A percentile compares a stretch with the other conserved stretches of the same genome.
Evolutionary conservation across 2,329 filamentous ascomycete genomes (phyloP).

Genomic region (Elsinoe arachidis): DNA sequence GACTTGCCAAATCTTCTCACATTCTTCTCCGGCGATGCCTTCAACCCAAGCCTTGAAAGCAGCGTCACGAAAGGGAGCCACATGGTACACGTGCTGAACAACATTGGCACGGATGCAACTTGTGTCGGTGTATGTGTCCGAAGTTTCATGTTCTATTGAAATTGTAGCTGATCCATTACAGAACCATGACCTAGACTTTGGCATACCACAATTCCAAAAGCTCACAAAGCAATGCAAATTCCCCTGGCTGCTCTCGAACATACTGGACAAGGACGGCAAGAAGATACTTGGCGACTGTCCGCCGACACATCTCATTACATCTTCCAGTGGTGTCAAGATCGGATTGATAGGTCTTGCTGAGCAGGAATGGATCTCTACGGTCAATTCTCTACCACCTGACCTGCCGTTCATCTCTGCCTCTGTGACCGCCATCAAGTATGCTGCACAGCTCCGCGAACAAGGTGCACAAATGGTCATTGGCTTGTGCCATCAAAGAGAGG

Average conservation of each 20-base stretch:
- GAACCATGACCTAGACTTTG: slow-evolving; percentile 93
- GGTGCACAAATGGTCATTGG: slow-evolving; percentile 78
- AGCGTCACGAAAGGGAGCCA: slow-evolving; percentile 79
- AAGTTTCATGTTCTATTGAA: not conserved
- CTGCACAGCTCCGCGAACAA: slow-evolving; percentile 61
- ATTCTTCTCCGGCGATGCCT: slow-evolving; percentile 85
- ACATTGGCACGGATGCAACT: slow-evolving; percentile 67
- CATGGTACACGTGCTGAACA: slow-evolving; percentile 80
- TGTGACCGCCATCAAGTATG: slow-evolving; percentile 64
- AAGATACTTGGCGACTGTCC: slow-evolving; percentile 68
- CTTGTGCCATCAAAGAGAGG: slow-evolving; percentile 77
- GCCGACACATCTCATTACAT: slow-evolving; percentile 66
- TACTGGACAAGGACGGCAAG: slow-evolving; percentile 69
- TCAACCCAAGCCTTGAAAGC: slow-evolving; percentile 83
- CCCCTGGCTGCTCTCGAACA: slow-evolving; percentile 84
- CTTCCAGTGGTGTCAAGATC: slow-evolving; percentile 76
- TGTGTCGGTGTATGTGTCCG: slow-evolving; percentile 61
- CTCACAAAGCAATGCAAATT: slow-evolving; percentile 68
- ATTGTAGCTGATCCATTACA: slow-evolving; percentile 27
- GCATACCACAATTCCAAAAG: slow-evolving; percentile 68
- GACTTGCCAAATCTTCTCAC: slow-evolving; percentile 61
- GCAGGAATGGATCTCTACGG: slow-evolving; percentile 79
- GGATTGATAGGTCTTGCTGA: slow-evolving; percentile 81
- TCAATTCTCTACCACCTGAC: slow-evolving; percentile 75
- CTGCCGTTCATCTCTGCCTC: slow-evolving; percentile 74